Percentiles rank a stretch among this genome's conserved stretches.
phyloP scores from a whole-genome alignment of 129 eudicot genomes.

The Solidago caesia region DNA sequence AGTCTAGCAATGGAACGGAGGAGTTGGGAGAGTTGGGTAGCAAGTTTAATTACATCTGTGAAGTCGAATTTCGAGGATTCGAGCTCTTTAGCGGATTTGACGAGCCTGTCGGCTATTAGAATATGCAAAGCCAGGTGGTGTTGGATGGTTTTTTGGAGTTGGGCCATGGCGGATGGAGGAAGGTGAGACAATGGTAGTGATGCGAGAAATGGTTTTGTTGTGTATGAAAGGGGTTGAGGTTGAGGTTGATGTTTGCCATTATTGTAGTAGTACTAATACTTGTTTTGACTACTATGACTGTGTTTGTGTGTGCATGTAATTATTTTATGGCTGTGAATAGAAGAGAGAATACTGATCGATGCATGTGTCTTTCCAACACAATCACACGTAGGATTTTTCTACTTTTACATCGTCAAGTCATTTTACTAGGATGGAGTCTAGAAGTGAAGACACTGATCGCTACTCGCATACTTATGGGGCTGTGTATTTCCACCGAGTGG shows the following conservation, averaged over 20 bases:
- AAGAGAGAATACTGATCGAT: conserved; percentile 10
- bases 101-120: conserved; percentile 46
- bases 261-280: conserved; percentile 2
- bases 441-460: too few species aligned
- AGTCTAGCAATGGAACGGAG: conserved; percentile 62
- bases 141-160: conserved; percentile 45
- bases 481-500: too few species aligned
- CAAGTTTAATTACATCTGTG: conserved; percentile 48
- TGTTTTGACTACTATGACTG: background rate
- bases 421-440: too few species aligned
- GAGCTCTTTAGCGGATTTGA: conserved; percentile 51
- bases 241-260: conserved; percentile 2
- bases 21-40: conserved; percentile 49
- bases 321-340: conserved; percentile 16
- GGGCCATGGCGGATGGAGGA: conserved; percentile 25
- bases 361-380: background rate
- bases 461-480: too few species aligned
- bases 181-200: background rate
- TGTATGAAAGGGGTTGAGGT: background rate
- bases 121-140: conserved; percentile 58
- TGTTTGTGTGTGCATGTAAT: background rate
- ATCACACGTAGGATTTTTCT: too few species aligned
- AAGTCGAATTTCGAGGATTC: conserved; percentile 50
- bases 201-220: background rate
- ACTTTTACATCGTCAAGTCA: too few species aligned